Evolutionary conservation across 2,329 filamentous ascomycete genomes (phyloP), one percentile per base, ranked within the genome.

Genomic region (Trichoderma sp.): DNA sequence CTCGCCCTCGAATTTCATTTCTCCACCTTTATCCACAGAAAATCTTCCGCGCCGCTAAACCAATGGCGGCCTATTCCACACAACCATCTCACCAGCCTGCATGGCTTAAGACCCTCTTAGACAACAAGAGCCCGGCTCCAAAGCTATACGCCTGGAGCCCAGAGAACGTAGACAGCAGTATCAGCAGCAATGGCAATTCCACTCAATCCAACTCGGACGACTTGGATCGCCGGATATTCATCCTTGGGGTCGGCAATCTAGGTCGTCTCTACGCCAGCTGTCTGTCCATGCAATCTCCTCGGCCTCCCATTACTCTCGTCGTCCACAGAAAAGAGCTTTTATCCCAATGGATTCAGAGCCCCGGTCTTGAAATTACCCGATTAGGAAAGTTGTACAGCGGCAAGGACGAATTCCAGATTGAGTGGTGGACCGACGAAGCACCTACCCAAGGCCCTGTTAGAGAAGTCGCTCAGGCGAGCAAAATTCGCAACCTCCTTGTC

Each of bases 201-300:
- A 24, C 71, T 18, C 69, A 66, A 31, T 21, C 18, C 27, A 41
- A 24, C 16, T 18, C 53, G 14, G 41, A 78, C 4, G 77, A 81
- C 67, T 75, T 79, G 33, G 69, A 81, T 45, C 81, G 81, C n/a
- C 88, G 92, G 41, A 92, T 97, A 77, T 91, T 97, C 80, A 88
- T 98, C 65, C 85, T 98, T 3, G 95, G 96, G 12, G 82, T 93
- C 12, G 95, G 95, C 45, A 97, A 95, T 81, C 87, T 98, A 14
- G 95, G 95, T 16, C 91, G 91, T 60, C 90, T 98, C 31, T 91
- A 95, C 77, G 95, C 95, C 31, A 92, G 93, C 81, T 90, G 91
- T 27, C 86, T 98, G 12, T 89, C 91, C 27, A 87, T 89, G 24
- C 85, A 91, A 9, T 80, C 84, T 1, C 84, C 89, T 24, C 88